These are phyloP conservation scores for Pharus latifolius DNA, from an alignment of 176 grass and related monocot species.

Conservation along the genomic window DNA sequence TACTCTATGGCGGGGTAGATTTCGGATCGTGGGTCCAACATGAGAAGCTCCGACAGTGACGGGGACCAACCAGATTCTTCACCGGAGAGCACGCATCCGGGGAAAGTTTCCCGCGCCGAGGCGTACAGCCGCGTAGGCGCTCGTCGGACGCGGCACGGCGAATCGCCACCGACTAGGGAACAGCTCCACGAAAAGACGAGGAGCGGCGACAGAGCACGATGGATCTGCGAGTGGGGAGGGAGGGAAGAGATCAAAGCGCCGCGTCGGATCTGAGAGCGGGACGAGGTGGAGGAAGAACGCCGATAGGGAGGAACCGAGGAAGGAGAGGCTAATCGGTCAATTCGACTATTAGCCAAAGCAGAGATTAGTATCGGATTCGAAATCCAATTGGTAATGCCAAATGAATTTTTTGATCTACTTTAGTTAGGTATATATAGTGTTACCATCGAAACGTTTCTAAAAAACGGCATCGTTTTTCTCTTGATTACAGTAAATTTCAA, in stretches of 20 bases:
- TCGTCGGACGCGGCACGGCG: constrained; percentile 9
- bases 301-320: background rate
- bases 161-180: background rate
- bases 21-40: constrained; percentile 79
- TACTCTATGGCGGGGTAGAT: constrained; percentile 64
- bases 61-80: background rate
- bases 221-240: background rate
- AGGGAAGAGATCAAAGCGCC: background rate
- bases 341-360: constrained; percentile 15
- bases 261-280: background rate
- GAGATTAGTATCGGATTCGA: background rate
- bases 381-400: too few relatives aligned
- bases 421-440: too few relatives aligned
- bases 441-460: too few relatives aligned
- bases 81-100: background rate
- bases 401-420: too few relatives aligned
- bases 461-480: too few relatives aligned
- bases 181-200: background rate
- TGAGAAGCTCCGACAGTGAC: constrained; percentile 52
- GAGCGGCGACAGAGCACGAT: background rate
- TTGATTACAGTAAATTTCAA: too few relatives aligned
- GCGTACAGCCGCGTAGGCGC: background rate
- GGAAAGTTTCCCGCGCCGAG: background rate
- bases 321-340: constrained; percentile 12
- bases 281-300: background rate